These are phyloP conservation scores for Perkinsus marinus DNA, from an alignment of 169 alveolate genomes.

Conservation along the genomic window DNA sequence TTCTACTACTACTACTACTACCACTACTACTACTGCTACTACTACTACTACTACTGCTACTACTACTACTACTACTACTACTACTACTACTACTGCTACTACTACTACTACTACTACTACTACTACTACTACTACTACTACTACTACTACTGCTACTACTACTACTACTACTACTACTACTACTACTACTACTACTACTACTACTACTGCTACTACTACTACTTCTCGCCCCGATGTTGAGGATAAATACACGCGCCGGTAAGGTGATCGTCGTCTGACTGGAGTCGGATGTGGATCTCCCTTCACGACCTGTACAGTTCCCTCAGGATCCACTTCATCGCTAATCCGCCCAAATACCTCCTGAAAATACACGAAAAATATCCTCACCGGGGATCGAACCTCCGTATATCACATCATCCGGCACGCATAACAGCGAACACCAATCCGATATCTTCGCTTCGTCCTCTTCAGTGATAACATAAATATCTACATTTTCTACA, in stretches of 20 bases:
- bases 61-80: too few relatives aligned
- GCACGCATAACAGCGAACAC: background rate
- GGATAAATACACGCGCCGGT: background rate
- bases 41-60: too few relatives aligned
- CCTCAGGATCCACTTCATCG: background rate
- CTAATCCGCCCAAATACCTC: background rate
- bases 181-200: too few relatives aligned
- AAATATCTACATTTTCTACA: background rate
- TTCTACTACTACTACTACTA: too few relatives aligned
- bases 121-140: too few relatives aligned
- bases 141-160: too few relatives aligned
- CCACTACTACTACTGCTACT: too few relatives aligned
- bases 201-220: too few relatives aligned
- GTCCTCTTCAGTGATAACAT: background rate
- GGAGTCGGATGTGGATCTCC: background rate
- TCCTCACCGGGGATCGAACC: background rate
- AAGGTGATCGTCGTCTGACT: background rate
- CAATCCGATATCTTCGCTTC: background rate
- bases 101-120: too few relatives aligned
- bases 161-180: too few relatives aligned
- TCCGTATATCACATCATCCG: background rate
- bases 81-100: too few relatives aligned
- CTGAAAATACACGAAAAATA: background rate
- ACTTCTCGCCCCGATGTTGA: background rate
- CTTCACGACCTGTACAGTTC: background rate